Conservation (phyloP, 2,329 filamentous ascomycete genomes). For the Aureobasidium pullulans region DNA sequence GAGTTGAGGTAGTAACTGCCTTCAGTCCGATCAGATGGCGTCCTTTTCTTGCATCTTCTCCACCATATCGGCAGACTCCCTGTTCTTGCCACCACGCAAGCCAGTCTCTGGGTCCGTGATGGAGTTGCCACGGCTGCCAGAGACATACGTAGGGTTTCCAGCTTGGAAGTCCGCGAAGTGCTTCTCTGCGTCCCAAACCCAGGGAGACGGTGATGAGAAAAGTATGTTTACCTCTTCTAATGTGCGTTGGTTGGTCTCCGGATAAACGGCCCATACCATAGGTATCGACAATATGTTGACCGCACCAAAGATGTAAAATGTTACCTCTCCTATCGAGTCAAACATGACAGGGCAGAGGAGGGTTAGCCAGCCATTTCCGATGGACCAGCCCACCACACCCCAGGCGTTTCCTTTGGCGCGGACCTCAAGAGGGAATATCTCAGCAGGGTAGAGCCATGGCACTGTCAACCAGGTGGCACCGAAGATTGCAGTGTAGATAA, state of each 20-base stretch:
- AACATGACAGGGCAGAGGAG: slow-evolving; percentile 49
- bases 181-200: slow-evolving; percentile 64
- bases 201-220: slow-evolving; percentile 59
- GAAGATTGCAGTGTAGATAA: slow-evolving; percentile 59
- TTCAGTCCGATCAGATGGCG: not conserved
- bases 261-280: slow-evolving; percentile 67
- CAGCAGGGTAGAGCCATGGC: slow-evolving; percentile 47
- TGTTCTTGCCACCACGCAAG: not conserved
- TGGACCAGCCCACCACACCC: slow-evolving; percentile 69
- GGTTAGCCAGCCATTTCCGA: slow-evolving; percentile 55
- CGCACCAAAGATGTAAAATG: slow-evolving; percentile 64
- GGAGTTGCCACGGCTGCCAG: slow-evolving; percentile 22
- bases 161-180: slow-evolving; percentile 56
- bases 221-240: slow-evolving; percentile 54
- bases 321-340: slow-evolving; percentile 58
- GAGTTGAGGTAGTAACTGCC: not conserved
- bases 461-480: slow-evolving; percentile 57
- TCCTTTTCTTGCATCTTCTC: slow-evolving; percentile 3
- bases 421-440: slow-evolving; percentile 65
- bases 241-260: slow-evolving; percentile 52
- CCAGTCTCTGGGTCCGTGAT: slow-evolving; percentile 21
- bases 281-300: slow-evolving; percentile 59
- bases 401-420: slow-evolving; percentile 69
- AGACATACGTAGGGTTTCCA: slow-evolving; percentile 43
- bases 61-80: not conserved